These are phyloP conservation scores for Neodidymelliopsis sp. DNA, from an alignment of 2,329 filamentous ascomycete species.

Conservation along the genomic window DNA sequence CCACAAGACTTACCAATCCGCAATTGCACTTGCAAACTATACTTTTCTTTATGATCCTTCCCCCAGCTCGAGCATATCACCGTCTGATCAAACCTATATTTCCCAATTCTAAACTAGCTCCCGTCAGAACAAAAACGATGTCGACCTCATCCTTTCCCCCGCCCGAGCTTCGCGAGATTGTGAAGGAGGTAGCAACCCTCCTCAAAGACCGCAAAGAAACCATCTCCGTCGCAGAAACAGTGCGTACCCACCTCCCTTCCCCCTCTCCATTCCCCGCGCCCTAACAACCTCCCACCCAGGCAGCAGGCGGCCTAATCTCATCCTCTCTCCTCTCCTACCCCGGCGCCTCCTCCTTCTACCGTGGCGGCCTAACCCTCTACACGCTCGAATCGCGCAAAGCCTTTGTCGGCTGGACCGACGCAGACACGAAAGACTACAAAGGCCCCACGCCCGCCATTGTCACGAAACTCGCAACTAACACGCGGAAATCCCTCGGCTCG, in stretches of 20 bases:
- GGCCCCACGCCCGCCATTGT: slow-evolving; percentile 68
- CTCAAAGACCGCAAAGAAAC: slow-evolving; percentile 64
- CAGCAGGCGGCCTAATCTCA: slow-evolving; percentile 68
- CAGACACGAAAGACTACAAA: slow-evolving; percentile 60
- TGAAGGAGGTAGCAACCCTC: slow-evolving; percentile 60
- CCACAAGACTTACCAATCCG: slow-evolving; percentile 13
- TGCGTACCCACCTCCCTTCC: slow-evolving; percentile 26
- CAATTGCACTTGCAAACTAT: slow-evolving; percentile 1
- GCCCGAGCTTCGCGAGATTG: slow-evolving; percentile 51
- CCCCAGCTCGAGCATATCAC: background rate
- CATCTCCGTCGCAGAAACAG: slow-evolving; percentile 68
- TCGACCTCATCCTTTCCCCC: slow-evolving; percentile 51
- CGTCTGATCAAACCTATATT: background rate
- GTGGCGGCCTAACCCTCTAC: slow-evolving; percentile 69
- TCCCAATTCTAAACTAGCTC: background rate
- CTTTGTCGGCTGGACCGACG: slow-evolving; percentile 68
- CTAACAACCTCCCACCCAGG: slow-evolving; percentile 52
- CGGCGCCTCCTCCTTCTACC: slow-evolving; percentile 66
- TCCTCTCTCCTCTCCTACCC: slow-evolving; percentile 65
- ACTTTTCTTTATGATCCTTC: background rate
- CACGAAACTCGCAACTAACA: slow-evolving; percentile 62
- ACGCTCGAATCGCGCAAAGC: slow-evolving; percentile 65
- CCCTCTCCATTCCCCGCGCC: background rate
- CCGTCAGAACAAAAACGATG: slow-evolving; percentile 25
- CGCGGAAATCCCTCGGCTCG: slow-evolving; percentile 61